Conservation (phyloP, 495 filamentous ascomycete genomes). For the Talaromyces wortmannii region DNA sequence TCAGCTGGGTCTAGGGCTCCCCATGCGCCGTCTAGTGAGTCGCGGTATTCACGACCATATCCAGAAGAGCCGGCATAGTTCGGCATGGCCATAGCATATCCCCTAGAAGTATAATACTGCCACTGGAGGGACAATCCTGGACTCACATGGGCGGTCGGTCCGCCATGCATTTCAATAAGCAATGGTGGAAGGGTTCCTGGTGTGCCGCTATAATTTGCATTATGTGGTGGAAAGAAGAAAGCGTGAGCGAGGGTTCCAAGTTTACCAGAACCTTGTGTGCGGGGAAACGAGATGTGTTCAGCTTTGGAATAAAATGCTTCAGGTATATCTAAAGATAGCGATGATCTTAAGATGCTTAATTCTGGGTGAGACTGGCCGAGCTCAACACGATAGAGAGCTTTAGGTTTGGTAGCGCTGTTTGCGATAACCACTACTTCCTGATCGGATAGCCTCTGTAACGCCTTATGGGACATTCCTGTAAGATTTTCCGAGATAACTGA, state of each 20-base stretch:
- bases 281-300: conserved; percentile 25
- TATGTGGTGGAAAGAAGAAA: conserved; percentile 38
- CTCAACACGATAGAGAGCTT: conserved; percentile 12
- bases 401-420: conserved; percentile 10
- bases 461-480: conserved; percentile 5
- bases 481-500: conserved; percentile 7
- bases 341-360: conserved; percentile 1
- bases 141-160: conserved; percentile 30
- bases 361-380: conserved; percentile 9
- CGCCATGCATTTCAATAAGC: conserved; percentile 40
- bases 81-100: conserved; percentile 38
- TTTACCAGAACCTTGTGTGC: conserved; percentile 13
- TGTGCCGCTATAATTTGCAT: conserved; percentile 26
- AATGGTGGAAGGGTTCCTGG: conserved; percentile 27
- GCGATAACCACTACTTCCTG: conserved; percentile 14
- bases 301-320: conserved; percentile 19
- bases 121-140: conserved; percentile 23
- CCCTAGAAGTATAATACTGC: conserved; percentile 45
- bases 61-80: conserved; percentile 45
- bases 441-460: conserved; percentile 11
- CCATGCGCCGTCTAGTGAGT: conserved; percentile 33
- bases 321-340: conserved; percentile 18
- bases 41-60: conserved; percentile 38
- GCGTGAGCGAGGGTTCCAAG: conserved; percentile 18
- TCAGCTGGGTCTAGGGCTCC: conserved; percentile 38